Evolutionary conservation across 768 basidiomycete species (phyloP).

Genomic region (Suillus tomentosus): DNA sequence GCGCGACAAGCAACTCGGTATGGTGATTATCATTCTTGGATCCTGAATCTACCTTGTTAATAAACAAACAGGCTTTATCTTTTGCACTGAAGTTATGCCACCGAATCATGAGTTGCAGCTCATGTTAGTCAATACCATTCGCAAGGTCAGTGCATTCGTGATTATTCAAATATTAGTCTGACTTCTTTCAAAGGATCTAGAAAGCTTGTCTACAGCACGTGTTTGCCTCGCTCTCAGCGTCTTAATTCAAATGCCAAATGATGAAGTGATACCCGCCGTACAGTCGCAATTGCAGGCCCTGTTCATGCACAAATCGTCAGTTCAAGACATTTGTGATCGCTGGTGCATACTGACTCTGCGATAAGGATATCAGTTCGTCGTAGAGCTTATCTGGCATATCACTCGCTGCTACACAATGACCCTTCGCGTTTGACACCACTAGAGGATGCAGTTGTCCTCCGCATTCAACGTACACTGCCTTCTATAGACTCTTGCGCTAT

Average conservation of each 20-base stretch:
- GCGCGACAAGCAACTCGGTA: slow-evolving; percentile 70
- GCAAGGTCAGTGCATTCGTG: slow-evolving; percentile 55
- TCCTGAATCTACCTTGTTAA: slow-evolving; percentile 7
- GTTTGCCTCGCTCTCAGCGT: slow-evolving; percentile 76
- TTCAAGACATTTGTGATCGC: slow-evolving; percentile 34
- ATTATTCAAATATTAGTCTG: slow-evolving; percentile 9
- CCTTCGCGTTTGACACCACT: slow-evolving; percentile 47
- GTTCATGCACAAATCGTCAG: slow-evolving; percentile 77
- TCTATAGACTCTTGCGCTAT: slow-evolving; percentile 14
- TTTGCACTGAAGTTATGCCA: slow-evolving; percentile 75
- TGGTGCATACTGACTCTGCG: slow-evolving; percentile 13
- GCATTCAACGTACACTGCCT: slow-evolving; percentile 17
- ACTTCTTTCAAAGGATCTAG: slow-evolving; percentile 59
- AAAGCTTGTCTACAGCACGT: slow-evolving; percentile 52
- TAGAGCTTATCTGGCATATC: slow-evolving; percentile 61
- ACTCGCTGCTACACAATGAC: slow-evolving; percentile 50
- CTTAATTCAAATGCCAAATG: slow-evolving; percentile 59
- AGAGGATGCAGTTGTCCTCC: slow-evolving; percentile 24
- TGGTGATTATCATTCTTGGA: slow-evolving; percentile 13
- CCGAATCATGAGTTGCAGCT: slow-evolving; percentile 67
- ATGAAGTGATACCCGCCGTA: slow-evolving; percentile 76
- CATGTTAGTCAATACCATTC: slow-evolving; percentile 85
- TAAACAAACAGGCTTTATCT: slow-evolving; percentile 63
- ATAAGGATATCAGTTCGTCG: slow-evolving; percentile 59
- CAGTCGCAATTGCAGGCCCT: slow-evolving; percentile 65